Evolutionary conservation across 306 rosid species (phyloP), one percentile per base, ranked within the genome.

Genomic region (Hippophae rhamnoides): DNA sequence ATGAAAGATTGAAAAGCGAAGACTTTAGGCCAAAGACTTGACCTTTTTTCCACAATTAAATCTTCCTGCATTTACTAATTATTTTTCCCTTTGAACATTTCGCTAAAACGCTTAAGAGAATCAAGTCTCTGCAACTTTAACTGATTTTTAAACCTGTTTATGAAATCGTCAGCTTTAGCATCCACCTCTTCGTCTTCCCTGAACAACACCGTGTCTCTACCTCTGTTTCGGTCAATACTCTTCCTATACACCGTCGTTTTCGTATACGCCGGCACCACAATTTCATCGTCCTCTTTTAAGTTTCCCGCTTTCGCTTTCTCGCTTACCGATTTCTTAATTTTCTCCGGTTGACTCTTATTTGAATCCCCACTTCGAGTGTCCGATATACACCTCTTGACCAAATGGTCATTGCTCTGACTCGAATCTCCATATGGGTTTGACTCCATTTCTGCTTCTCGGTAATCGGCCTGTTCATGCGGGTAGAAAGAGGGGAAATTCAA

Each of bases 111-210:
- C 57, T 78, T 58, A 27, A 87, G 51, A 8, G 98, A 87, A 3
- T 85, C 76, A 5, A 87, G 69, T 73, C 95, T 81, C 70, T 90
- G 98, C 71, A 87, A 63, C 74, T 50, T 77, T 51, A 90, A 63
- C 56, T 90, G 98, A 73, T 83, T 82, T 73, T 71, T 87, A 60
- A 90, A 90, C 65, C 57, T 83, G 73, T 72, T 90, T 0, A 90
- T 90, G 42, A 90, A 87, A 68, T 90, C 95, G 43, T 90, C 96
- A 0, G 96, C 95, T 52, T 77, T 84, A 5, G 77, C 83, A 14
- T 90, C 96, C 5, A 90, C 94, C 23, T 45, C 86, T 23, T 81
- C 82, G 6, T 80, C 90, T 7, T 65, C 86, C 6, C 5, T 60
- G 2, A 8, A 48, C 69, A 64, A 12, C 72, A 55, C 40, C 70